Conservation (phyloP, 2,329 filamentous ascomycete species). For the Diatrype stigma region DNA sequence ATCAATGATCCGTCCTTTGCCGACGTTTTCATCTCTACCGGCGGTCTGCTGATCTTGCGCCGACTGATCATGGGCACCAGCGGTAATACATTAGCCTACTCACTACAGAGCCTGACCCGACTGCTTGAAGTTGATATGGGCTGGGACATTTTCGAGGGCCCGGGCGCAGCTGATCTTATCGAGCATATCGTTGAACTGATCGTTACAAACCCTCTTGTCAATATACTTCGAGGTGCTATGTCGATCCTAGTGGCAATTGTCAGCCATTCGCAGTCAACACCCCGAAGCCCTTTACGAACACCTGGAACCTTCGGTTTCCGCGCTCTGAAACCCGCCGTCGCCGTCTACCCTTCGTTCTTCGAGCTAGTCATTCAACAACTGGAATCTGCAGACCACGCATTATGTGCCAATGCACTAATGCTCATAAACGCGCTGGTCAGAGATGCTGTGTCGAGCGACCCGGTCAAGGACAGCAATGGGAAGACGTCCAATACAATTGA, state of each 20-base stretch:
- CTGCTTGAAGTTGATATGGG: constrained; percentile 95
- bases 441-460: constrained; percentile 78
- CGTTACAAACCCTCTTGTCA: constrained; percentile 92
- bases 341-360: constrained; percentile 88
- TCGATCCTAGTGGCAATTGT: constrained; percentile 93
- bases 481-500: constrained; percentile 42
- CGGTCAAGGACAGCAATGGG: constrained; percentile 33
- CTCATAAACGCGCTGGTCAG: constrained; percentile 93
- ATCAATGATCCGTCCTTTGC: constrained; percentile 97
- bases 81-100: constrained; percentile 94
- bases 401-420: constrained; percentile 93
- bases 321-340: constrained; percentile 86
- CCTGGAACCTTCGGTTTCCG: constrained; percentile 78
- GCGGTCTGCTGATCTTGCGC: constrained; percentile 76
- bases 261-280: constrained; percentile 67
- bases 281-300: constrained; percentile 32
- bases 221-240: constrained; percentile 95
- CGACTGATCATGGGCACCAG: constrained; percentile 78
- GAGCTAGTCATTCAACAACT: constrained; percentile 90
- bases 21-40: constrained; percentile 89
- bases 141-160: constrained; percentile 78
- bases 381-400: constrained; percentile 87
- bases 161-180: constrained; percentile 61
- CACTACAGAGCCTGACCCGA: constrained; percentile 80
- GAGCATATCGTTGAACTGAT: constrained; percentile 84